Evolutionary conservation across 2,329 filamentous ascomycete species (phyloP), one percentile per base, ranked within the genome.

Genomic region (Madurella mycetomatis): DNA sequence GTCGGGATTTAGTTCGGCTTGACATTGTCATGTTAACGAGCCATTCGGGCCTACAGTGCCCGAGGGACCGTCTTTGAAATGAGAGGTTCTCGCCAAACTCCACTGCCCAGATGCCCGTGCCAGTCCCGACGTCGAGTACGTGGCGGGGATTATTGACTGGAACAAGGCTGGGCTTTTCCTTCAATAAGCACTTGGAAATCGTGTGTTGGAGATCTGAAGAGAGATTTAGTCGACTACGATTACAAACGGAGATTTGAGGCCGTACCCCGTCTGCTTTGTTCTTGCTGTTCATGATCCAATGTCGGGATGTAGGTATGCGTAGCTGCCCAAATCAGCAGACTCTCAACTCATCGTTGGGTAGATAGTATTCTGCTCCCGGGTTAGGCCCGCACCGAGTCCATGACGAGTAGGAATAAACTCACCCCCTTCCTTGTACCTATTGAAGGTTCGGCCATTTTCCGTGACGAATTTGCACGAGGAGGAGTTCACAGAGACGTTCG

Each of bases 101-200:
- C 9, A 60, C 57, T n/a, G 58, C 58, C 58, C 58, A 59, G 37
- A 60, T 53, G 12, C 58, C 58, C 2, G 58, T 60, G 31, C 58
- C 58, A 7, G 57, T 59, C 7, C 54, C 57, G 17, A 59, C 31
- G 17, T 59, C 58, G 17, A 60, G 54, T 15, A 60, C 58, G 5
- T 30, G 34, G 11, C 43, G 16, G 3, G 55, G 55, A 9, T 44
- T 49, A 16, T 41, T 45, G 16, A 58, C 40, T 4, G 58, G 55
- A 3, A 55, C 58, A 9, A 60, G 30, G 7, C 55, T 53, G 16
- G 56, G 46, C 19, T 53, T 56, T 2, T 53, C 58, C 9, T 54
- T 54, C 2, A 60, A 39, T 13, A 58, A 32, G n/a, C 37, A 34
- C 42, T 49, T 60, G 30, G 54, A 58, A 18, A 60, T 54, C 44